phyloP scores from a whole-genome alignment of 257 asterid genomes.

The Paraleonurus japonicus region DNA sequence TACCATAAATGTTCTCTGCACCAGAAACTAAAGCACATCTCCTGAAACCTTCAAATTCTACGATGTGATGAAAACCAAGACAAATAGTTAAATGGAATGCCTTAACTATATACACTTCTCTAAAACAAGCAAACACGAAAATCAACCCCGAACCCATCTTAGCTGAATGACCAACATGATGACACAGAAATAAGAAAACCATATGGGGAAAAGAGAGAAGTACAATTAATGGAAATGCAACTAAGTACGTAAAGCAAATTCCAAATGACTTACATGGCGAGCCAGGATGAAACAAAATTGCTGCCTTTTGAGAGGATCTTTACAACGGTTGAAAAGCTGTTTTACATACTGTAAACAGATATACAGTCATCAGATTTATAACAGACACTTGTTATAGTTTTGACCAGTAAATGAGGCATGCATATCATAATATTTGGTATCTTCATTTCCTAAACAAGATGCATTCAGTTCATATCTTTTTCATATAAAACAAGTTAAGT shows the following conservation, averaged over 20 bases:
- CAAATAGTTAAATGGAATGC: background rate
- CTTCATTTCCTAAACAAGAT: conserved; percentile 1
- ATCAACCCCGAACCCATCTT: background rate
- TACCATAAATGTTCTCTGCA: background rate
- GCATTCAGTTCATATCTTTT: background rate
- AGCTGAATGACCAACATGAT: background rate
- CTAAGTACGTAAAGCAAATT: conserved; percentile 3
- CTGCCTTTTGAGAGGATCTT: conserved; percentile 56
- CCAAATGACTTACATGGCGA: conserved; percentile 71
- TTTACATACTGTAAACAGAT: conserved; percentile 67
- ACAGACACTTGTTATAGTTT: background rate
- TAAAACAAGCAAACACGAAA: background rate
- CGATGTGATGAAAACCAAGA: background rate
- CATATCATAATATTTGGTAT: conserved; percentile 1
- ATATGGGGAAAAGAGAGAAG: background rate
- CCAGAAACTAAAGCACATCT: background rate
- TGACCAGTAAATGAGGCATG: background rate
- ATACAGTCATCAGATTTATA: conserved; percentile 15
- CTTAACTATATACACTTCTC: background rate
- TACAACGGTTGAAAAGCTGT: conserved; percentile 59
- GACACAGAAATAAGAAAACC: background rate
- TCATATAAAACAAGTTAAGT: conserved; percentile 4
- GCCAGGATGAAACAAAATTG: conserved; percentile 88
- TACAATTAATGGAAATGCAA: background rate
- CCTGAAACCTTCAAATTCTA: background rate